Base-by-base conservation (phyloP, 257 asterid species). In the Marsdenia floribunda region DNA sequence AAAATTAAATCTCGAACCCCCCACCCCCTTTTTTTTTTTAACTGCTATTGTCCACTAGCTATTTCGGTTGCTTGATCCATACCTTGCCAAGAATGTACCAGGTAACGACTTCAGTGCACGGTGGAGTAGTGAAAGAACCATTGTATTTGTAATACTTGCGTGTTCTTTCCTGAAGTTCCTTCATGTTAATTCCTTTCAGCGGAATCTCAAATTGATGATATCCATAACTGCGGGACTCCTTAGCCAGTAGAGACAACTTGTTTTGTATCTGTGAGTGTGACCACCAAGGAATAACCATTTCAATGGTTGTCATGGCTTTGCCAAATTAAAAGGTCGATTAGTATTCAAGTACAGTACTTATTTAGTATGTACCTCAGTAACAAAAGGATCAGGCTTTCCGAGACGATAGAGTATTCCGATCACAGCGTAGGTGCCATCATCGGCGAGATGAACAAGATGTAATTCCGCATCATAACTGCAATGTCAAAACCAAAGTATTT, bases 51-150 rank as follows among this genome's bases (percentile, higher is more conserved):
- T 6, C 6, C 47, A 42, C 2, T 42, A 42, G 47, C 47, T 42
- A 52, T 16, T 15, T 15, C n/a, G 1, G 58, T 18, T 14, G 19
- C 19, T 35, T 15, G 13, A 35, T 35, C 37, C 46, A 1, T 73
- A 89, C 96, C 91, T 84, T 87, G 79, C 81, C 88, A 42, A 90
- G 80, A 80, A 92, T 80, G 87, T 80, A 46, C 96, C 94, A 90
- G 37, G 81, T 73, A 64, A 92, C 93, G 78, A 75, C 71, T 75
- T 93, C 88, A 8, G 87, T 72, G 85, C 98, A 93, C 6, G 97
- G 97, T 58, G 98, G 98, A 15, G 93, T 87, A 72, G 96, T 87
- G 75, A 89, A 83, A 54, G 98, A 90, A 55, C 98, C 97, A 66
- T 38, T 16, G 61, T 93, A 93, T 80, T 83, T 83, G 68, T 87